Evolutionary conservation across 192 early-diverging fungal genomes (phyloP), one percentile per base, ranked within the genome.

Genomic region (Entomortierella parvispora): DNA sequence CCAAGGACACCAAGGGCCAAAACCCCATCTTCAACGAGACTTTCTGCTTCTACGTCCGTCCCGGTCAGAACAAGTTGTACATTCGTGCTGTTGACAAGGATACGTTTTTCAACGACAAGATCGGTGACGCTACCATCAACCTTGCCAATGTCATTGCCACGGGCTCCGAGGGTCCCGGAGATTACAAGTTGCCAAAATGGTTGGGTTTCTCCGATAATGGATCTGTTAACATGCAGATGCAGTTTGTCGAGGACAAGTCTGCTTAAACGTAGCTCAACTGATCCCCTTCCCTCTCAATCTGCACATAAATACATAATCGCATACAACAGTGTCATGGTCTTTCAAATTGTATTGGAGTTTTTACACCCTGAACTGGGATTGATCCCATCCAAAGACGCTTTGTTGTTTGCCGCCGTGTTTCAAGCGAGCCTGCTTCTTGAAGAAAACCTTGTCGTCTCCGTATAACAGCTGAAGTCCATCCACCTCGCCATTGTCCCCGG

Each of bases 61-160:
- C 61, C 2, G 61, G 61, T 33, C 61, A 63, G 34, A 63, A 76
- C 50, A 76, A 70, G 43, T 46, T 81, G 11, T 52, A 77, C n/a
- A 44, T 76, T 45, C 33, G 69, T 28, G 80, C 75, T 7, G 37
- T 65, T 11, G 80, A 81, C 56, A 65, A 58, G 56, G 80, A 81
- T 53, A 33, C 44, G 40, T 47, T 81, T 25, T 58, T 61, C 20
- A 60, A 57, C 50, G 80, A 76, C 28, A 74, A 61, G 62, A 69
- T 81, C 57, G 80, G 80, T 46, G 65, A 81, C 4, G 49, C 59
- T 25, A 55, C 43, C 4, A 23, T 69, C 14, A 48, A 62, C 15
- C 37, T 81, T 9, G 32, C 46, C 15, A 33, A 62, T 25, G 62
- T 57, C 23, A 25, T 79, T 8, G 26, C 26, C 12, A 42, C 31